phyloP scores from a whole-genome alignment of 1,284 basidiomycete species.

The Neotropicomus parvogracilis region DNA sequence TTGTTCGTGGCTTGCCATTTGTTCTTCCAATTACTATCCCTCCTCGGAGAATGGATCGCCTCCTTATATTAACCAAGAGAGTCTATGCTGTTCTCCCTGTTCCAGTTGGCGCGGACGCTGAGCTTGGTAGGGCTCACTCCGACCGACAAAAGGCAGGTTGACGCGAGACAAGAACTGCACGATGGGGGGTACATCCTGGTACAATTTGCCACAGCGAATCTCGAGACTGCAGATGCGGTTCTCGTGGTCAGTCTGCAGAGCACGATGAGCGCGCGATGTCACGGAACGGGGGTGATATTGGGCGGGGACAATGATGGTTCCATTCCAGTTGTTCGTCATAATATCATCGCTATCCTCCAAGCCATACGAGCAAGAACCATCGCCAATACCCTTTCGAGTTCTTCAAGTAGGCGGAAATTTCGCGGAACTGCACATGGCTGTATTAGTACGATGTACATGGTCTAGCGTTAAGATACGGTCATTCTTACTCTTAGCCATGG shows the following conservation, averaged over 20 bases:
- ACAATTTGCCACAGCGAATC: slow-evolving; percentile 80
- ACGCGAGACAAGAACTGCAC: slow-evolving; percentile 87
- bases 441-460: not conserved
- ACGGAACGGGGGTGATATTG: slow-evolving; percentile 9
- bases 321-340: slow-evolving; percentile 98
- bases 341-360: slow-evolving; percentile 91
- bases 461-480: not conserved
- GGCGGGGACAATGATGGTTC: slow-evolving; percentile 79
- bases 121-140: slow-evolving; percentile 64
- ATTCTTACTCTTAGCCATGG: slow-evolving; percentile 59
- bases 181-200: slow-evolving; percentile 80
- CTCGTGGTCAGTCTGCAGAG: slow-evolving; percentile 84
- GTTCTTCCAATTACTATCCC: slow-evolving; percentile 14
- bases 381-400: slow-evolving; percentile 98
- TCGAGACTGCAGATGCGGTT: slow-evolving; percentile 97
- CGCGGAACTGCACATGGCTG: slow-evolving; percentile 69
- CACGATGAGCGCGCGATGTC: slow-evolving; percentile 25
- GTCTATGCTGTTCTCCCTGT: slow-evolving; percentile 70
- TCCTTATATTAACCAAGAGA: slow-evolving; percentile 86
- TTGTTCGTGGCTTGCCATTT: slow-evolving; percentile 12
- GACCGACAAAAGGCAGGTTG: slow-evolving; percentile 92
- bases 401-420: slow-evolving; percentile 94
- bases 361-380: slow-evolving; percentile 95
- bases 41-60: slow-evolving; percentile 41
- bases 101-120: slow-evolving; percentile 72